These are phyloP conservation scores for Mesotaenium endlicherianum DNA, from an alignment of 139 green algal genomes.

Conservation along the genomic window DNA sequence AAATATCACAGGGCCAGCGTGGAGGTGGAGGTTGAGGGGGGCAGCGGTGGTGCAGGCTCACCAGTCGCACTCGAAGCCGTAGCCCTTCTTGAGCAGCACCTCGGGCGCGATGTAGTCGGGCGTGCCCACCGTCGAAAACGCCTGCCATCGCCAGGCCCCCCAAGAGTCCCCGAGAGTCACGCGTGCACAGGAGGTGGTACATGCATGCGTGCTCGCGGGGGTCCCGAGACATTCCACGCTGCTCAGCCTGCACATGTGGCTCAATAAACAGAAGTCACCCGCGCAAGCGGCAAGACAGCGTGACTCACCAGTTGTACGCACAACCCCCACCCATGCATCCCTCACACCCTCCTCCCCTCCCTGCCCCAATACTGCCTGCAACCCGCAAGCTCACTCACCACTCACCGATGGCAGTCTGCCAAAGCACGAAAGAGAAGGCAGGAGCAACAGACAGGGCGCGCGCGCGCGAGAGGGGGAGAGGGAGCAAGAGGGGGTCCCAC, in stretches of 20 bases:
- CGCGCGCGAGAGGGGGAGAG: not conserved
- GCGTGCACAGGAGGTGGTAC: too few species aligned
- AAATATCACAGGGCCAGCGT: not conserved
- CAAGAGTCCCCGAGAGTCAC: too few species aligned
- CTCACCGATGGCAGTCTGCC: not conserved
- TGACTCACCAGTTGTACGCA: too few species aligned
- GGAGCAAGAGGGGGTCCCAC: not conserved
- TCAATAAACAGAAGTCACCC: too few species aligned
- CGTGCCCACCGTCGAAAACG: conserved; percentile 90
- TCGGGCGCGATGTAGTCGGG: conserved; percentile 96
- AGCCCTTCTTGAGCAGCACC: conserved; percentile 96
- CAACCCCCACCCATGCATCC: too few species aligned
- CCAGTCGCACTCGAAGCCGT: conserved; percentile 98
- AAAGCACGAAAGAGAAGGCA: not conserved
- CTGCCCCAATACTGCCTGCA: not conserved
- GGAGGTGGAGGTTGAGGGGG: too few species aligned
- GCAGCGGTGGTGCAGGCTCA: not conserved
- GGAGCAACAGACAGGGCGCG: too few species aligned
- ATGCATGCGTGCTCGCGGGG: too few species aligned
- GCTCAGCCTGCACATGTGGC: too few species aligned
- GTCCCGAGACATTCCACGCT: too few species aligned
- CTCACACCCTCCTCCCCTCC: too few species aligned
- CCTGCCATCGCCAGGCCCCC: conserved; percentile 59
- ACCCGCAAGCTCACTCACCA: not conserved
- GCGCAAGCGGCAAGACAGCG: too few species aligned